phyloP scores from a whole-genome alignment of 805 yeast genomes.

The Metschnikowia anglica region DNA sequence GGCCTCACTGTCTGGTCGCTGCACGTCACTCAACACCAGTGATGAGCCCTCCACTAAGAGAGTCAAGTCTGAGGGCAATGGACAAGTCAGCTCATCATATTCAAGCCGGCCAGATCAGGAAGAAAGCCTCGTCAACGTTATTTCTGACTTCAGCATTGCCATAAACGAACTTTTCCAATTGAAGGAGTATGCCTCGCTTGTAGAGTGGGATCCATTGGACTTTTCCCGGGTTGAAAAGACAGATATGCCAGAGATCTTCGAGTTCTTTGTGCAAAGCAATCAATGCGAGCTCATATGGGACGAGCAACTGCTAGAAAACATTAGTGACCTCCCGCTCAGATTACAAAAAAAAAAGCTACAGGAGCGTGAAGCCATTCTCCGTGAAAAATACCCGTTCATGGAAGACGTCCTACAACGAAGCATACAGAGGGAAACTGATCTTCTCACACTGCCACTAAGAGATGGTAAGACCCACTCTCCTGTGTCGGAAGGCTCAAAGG shows the following conservation, averaged over 20 bases:
- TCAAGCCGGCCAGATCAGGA: background rate
- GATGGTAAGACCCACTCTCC: background rate
- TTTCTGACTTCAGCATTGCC: slow-evolving; percentile 47
- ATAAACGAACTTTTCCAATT: slow-evolving; percentile 65
- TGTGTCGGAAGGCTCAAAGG: background rate
- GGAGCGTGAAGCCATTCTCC: slow-evolving; percentile 32
- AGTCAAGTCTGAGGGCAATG: slow-evolving; percentile 9
- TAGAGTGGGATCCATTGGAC: slow-evolving; percentile 59
- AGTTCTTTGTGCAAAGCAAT: slow-evolving; percentile 30
- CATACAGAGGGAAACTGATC: slow-evolving; percentile 21
- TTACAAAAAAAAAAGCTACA: slow-evolving; percentile 39
- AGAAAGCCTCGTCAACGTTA: slow-evolving; percentile 34
- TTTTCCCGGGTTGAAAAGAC: slow-evolving; percentile 25
- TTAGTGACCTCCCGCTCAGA: slow-evolving; percentile 38
- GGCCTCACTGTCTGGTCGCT: slow-evolving; percentile 3
- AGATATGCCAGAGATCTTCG: slow-evolving; percentile 35
- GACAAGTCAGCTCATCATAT: background rate
- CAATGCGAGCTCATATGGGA: slow-evolving; percentile 36
- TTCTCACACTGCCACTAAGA: slow-evolving; percentile 13
- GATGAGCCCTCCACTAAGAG: slow-evolving; percentile 10
- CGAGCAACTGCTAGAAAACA: slow-evolving; percentile 19
- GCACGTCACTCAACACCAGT: background rate
- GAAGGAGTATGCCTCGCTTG: slow-evolving; percentile 57
- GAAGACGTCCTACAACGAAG: slow-evolving; percentile 29
- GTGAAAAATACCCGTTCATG: slow-evolving; percentile 39